phyloP scores from a whole-genome alignment of 345 rosid species.

The Hypericum perforatum region DNA sequence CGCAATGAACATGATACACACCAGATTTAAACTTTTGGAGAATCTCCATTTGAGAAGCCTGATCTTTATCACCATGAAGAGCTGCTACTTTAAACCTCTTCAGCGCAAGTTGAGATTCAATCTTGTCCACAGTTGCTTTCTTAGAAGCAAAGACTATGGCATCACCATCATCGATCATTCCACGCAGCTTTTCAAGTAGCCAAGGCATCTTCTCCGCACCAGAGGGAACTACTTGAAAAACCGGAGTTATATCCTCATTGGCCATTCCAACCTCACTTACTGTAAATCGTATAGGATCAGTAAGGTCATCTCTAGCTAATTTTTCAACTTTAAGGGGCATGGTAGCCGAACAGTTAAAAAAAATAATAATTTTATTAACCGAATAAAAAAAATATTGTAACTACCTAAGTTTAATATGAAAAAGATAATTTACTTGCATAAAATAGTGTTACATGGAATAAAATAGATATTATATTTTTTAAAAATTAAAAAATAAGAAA shows the following conservation, averaged over 20 bases:
- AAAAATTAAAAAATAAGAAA: too few species aligned
- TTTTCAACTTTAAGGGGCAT: conserved; percentile 94
- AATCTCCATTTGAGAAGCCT: conserved; percentile 87
- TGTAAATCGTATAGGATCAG: conserved; percentile 83
- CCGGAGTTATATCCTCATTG: conserved; percentile 90
- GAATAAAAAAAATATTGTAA: conserved; percentile 98
- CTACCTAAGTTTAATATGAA: too few species aligned
- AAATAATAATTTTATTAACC: conserved; percentile 77
- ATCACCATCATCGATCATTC: conserved; percentile 89
- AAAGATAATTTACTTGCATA: too few species aligned
- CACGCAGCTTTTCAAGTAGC: conserved; percentile 91
- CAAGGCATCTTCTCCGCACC: conserved; percentile 82
- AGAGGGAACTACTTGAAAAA: conserved; percentile 77
- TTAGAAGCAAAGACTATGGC: conserved; percentile 91
- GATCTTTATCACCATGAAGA: conserved; percentile 97
- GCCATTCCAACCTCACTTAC: conserved; percentile 96
- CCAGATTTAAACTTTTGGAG: conserved; percentile 90
- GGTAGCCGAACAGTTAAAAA: conserved; percentile 85
- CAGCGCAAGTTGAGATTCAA: conserved; percentile 62
- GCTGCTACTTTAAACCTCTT: conserved; percentile 80
- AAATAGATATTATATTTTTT: too few species aligned
- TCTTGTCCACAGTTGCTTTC: conserved; percentile 80
- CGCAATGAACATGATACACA: conserved; percentile 66
- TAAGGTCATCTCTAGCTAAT: conserved; percentile 79
- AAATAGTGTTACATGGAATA: too few species aligned